Evolutionary conservation across 371 early-diverging fungal genomes (phyloP).

Genomic region (Saksenaea vasiformis): DNA sequence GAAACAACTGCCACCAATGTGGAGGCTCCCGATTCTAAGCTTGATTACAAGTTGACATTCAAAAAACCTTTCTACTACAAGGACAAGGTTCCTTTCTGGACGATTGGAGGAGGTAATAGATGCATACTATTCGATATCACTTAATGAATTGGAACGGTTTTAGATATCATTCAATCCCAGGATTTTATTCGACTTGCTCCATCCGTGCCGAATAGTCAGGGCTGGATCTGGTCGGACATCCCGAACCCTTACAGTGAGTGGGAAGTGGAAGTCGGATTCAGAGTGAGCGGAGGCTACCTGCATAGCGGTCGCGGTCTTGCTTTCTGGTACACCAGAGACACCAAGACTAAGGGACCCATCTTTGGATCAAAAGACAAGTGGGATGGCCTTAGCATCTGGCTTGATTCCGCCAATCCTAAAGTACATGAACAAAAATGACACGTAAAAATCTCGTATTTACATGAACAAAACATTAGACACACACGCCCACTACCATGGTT

Average conservation of each 20-base stretch:
- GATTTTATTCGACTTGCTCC: slow-evolving; percentile 74
- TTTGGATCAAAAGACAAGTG: slow-evolving; percentile 75
- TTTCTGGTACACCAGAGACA: slow-evolving; percentile 82
- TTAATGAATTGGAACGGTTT: neutral
- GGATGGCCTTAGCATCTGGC: slow-evolving; percentile 70
- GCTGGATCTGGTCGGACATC: slow-evolving; percentile 70
- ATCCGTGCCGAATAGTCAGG: slow-evolving; percentile 64
- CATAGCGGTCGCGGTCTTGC: slow-evolving; percentile 85
- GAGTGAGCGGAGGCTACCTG: slow-evolving; percentile 61
- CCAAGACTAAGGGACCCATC: slow-evolving; percentile 61
- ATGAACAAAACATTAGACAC: slow-evolving; percentile 36
- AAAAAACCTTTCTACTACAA: slow-evolving; percentile 67
- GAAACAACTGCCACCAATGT: slow-evolving; percentile 13
- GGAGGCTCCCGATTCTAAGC: slow-evolving; percentile 30
- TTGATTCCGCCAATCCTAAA: slow-evolving; percentile 67
- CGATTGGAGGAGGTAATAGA: slow-evolving; percentile 48
- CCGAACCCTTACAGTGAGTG: slow-evolving; percentile 76
- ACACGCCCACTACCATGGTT: slow-evolving; percentile 67
- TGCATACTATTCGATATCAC: neutral
- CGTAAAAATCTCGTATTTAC: slow-evolving; percentile 11
- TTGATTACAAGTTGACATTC: slow-evolving; percentile 69
- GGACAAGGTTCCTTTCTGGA: slow-evolving; percentile 59
- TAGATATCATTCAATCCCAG: slow-evolving; percentile 58
- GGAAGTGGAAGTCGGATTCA: slow-evolving; percentile 72
- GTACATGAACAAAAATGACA: slow-evolving; percentile 23